These are phyloP conservation scores for Huntiella omanensis DNA, from an alignment of 2,329 filamentous ascomycete genomes.

Conservation along the genomic window DNA sequence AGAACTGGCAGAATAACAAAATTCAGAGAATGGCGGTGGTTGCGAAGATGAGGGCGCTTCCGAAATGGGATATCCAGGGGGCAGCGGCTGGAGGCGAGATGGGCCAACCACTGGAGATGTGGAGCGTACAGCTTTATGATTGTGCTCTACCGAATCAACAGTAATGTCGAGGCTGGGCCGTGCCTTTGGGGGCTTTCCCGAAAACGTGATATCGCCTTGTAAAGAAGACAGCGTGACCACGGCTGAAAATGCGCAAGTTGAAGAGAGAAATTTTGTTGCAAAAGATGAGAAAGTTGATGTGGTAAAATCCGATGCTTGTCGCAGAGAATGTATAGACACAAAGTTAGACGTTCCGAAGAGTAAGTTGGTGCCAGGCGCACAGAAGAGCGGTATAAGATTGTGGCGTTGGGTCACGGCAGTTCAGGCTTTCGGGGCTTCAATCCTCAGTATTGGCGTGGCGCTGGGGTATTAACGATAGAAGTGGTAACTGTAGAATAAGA, in stretches of 20 bases:
- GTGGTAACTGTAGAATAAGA: no score
- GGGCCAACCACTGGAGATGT: constrained; percentile 2
- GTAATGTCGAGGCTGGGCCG: constrained; percentile 4
- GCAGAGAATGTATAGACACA: no score
- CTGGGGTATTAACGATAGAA: no score
- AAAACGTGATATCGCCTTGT: constrained; percentile 3
- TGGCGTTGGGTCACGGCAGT: no score
- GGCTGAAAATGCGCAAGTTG: neutral
- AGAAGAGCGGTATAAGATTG: no score
- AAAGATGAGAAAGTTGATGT: no score
- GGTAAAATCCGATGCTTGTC: no score
- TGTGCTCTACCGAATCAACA: neutral
- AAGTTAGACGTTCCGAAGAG: neutral
- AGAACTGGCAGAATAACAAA: constrained; percentile 27
- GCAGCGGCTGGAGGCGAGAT: constrained; percentile 21
- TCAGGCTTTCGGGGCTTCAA: no score
- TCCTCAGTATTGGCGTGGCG: no score
- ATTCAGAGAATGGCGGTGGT: constrained; percentile 37
- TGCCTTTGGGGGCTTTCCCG: constrained; percentile 10
- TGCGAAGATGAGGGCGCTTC: constrained; percentile 34
- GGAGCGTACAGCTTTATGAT: constrained; percentile 2
- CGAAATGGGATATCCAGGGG: constrained; percentile 39
- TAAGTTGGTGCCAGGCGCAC: neutral
- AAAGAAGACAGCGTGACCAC: constrained; percentile 27
- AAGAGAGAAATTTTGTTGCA: no score